phyloP scores from a whole-genome alignment of 129 eudicot species.

The Saussurea involucrata region DNA sequence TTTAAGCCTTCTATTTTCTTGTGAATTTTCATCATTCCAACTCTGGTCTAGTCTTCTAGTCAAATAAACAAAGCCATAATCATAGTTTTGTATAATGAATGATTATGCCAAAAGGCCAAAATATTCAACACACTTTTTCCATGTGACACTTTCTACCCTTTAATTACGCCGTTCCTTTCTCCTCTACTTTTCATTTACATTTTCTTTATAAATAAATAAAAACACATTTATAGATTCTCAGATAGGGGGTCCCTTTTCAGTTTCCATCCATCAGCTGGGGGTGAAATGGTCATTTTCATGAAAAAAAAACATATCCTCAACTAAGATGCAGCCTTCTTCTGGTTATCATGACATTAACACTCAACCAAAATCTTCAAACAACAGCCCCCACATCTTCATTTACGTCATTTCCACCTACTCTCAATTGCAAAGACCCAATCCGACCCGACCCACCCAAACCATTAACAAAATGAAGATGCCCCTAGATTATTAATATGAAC shows the following conservation, averaged over 20 bases:
- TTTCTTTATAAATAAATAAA: not conserved
- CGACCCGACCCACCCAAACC: too few species aligned
- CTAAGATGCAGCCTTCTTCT: not conserved
- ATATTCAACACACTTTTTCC: conserved; percentile 8
- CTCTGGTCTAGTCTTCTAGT: not conserved
- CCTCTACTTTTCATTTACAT: not conserved
- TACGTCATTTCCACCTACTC: not conserved
- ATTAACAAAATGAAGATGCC: too few species aligned
- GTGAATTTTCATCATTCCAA: not conserved
- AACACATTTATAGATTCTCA: conserved; percentile 3
- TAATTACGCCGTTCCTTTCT: conserved; percentile 34
- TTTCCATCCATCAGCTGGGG: not conserved
- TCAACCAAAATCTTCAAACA: not conserved
- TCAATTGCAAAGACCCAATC: too few species aligned
- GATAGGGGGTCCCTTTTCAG: conserved; percentile 9
- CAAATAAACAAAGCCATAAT: not conserved
- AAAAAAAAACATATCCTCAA: not conserved
- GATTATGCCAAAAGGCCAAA: not conserved
- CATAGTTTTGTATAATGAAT: not conserved
- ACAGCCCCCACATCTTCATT: not conserved
- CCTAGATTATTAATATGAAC: not conserved
- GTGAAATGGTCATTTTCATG: not conserved
- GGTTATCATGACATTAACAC: not conserved
- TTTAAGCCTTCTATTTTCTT: not conserved
- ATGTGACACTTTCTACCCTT: conserved; percentile 13